Conservation (phyloP, 2,329 filamentous ascomycete species). For the Ceratocystis colombiana region DNA sequence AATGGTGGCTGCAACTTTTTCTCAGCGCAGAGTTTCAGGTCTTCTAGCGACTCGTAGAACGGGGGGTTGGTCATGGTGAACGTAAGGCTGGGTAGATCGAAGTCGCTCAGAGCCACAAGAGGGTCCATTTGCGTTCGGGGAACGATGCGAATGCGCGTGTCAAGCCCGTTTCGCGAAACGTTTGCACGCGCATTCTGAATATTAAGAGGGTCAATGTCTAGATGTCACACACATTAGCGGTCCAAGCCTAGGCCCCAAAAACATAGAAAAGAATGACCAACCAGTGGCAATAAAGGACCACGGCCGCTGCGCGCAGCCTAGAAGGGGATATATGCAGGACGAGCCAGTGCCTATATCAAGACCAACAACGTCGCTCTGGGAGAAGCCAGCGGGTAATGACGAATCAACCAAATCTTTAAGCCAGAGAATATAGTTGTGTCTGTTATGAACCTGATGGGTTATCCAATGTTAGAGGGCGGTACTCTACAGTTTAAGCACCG, state of each 20-base stretch:
- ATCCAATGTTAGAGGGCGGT: neutral
- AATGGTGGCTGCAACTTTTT: constrained; percentile 58
- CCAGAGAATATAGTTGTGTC: constrained; percentile 87
- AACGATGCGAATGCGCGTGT: constrained; percentile 54
- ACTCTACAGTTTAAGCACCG: neutral
- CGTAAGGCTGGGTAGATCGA: constrained; percentile 48
- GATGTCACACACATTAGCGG: constrained; percentile 15
- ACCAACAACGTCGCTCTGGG: constrained; percentile 48
- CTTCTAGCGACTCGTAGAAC: constrained; percentile 68
- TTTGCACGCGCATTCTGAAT: constrained; percentile 58
- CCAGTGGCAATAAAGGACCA: constrained; percentile 66
- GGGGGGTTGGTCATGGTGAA: constrained; percentile 94
- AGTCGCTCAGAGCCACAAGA: constrained; percentile 54
- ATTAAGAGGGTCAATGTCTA: constrained; percentile 66
- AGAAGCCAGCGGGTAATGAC: constrained; percentile 43
- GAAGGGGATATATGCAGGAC: constrained; percentile 80
- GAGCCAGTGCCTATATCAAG: constrained; percentile 86
- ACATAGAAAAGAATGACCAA: constrained; percentile 25
- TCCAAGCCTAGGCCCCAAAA: neutral
- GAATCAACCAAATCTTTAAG: constrained; percentile 71
- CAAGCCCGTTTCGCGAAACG: constrained; percentile 53
- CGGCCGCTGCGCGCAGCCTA: constrained; percentile 59
- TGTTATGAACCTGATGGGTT: constrained; percentile 43
- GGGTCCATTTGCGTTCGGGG: constrained; percentile 41
- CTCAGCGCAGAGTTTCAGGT: constrained; percentile 55